Conservation (phyloP, 176 grass and related monocot species). For the Ananas comosus region DNA sequence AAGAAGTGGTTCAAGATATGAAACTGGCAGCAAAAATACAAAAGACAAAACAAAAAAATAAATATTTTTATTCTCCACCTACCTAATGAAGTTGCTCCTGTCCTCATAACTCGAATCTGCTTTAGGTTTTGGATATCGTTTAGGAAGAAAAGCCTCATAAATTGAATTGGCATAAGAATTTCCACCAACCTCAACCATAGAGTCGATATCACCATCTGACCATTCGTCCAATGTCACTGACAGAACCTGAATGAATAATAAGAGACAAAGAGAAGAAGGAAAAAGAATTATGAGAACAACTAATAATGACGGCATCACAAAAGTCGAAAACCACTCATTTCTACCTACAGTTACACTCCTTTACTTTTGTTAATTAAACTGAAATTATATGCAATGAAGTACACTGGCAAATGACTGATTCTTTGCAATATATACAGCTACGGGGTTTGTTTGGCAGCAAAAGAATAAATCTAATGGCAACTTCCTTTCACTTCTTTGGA, state of each 20-base stretch:
- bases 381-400: too few species aligned
- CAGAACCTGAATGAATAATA: slow-evolving; percentile 53
- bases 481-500: too few species aligned
- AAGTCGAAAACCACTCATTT: neutral
- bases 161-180: slow-evolving; percentile 99
- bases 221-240: slow-evolving; percentile 93
- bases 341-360: neutral
- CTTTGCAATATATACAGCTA: too few species aligned
- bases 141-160: slow-evolving; percentile 96
- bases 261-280: slow-evolving; percentile 9
- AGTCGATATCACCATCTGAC: slow-evolving; percentile 80
- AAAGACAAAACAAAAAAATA: neutral
- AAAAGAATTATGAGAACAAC: slow-evolving; percentile 3
- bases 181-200: slow-evolving; percentile 92
- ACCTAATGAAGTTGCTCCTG: slow-evolving; percentile 89
- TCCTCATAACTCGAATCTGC: slow-evolving; percentile 63
- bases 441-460: too few species aligned
- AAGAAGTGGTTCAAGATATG: neutral
- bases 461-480: too few species aligned
- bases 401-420: too few species aligned
- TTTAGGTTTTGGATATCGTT: slow-evolving; percentile 77
- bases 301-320: neutral
- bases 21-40: neutral
- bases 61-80: neutral
- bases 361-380: too few species aligned